Evolutionary conservation across 495 filamentous ascomycete genomes (phyloP).

Genomic region (Halenospora varia): DNA sequence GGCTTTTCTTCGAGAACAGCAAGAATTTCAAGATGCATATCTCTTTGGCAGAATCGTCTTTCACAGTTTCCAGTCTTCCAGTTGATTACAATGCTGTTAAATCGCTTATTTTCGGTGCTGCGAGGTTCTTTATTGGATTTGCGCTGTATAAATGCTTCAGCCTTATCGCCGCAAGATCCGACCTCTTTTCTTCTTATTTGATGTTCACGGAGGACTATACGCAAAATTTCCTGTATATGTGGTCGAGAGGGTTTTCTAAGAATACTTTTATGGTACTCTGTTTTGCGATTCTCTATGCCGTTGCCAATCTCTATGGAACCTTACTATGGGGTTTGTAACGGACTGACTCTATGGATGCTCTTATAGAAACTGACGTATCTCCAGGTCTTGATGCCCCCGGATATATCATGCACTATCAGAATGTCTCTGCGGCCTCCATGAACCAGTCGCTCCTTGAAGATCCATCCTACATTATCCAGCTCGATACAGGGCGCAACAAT

Average conservation of each 20-base stretch:
- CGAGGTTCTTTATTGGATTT: background rate
- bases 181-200: background rate
- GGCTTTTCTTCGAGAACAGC: no score
- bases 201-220: background rate
- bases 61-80: background rate
- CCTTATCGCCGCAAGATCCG: background rate
- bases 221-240: background rate
- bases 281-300: background rate
- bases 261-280: background rate
- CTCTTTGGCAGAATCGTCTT: no score
- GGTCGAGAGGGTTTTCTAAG: background rate
- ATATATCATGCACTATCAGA: background rate
- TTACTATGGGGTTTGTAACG: no score
- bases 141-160: background rate
- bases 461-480: background rate
- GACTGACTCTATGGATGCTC: no score
- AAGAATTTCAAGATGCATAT: no score
- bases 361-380: no score
- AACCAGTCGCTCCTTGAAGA: background rate
- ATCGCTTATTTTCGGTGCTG: background rate
- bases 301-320: background rate
- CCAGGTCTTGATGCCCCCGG: background rate
- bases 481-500: background rate
- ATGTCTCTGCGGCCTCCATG: background rate
- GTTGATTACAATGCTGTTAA: background rate